Percentiles rank a stretch among this genome's conserved stretches.
These are phyloP conservation scores for Podaxis sp. DNA, from an alignment of 768 basidiomycete species.

Conservation along the genomic window DNA sequence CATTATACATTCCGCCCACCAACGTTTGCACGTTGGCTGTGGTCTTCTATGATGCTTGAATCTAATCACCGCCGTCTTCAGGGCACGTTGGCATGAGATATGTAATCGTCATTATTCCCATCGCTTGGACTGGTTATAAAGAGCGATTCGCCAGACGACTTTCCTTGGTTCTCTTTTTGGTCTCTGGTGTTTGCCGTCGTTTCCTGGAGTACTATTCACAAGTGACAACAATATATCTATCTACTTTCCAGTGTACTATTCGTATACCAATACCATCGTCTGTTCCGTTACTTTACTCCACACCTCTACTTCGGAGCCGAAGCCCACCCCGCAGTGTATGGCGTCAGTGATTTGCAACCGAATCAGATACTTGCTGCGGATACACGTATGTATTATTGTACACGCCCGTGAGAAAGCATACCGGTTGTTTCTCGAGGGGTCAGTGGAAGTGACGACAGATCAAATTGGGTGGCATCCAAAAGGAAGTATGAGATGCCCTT, in stretches of 20 bases:
- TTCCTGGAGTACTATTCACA: no score
- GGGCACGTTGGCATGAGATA: conserved; percentile 23
- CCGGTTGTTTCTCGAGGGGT: neutral
- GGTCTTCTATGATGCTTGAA: neutral
- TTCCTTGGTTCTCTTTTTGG: neutral
- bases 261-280: no score
- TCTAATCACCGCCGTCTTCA: conserved; percentile 8
- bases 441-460: neutral
- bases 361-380: no score
- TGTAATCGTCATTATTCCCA: neutral
- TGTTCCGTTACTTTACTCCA: no score
- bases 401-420: neutral
- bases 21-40: neutral
- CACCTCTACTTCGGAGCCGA: no score
- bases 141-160: neutral
- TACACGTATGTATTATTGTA: neutral
- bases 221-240: no score
- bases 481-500: neutral
- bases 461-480: neutral
- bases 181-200: no score
- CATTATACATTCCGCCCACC: neutral
- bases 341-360: no score
- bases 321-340: no score
- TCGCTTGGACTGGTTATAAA: neutral
- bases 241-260: no score